Evolutionary conservation across 1,284 basidiomycete genomes (phyloP).

Genomic region (Xanthoconium separans): DNA sequence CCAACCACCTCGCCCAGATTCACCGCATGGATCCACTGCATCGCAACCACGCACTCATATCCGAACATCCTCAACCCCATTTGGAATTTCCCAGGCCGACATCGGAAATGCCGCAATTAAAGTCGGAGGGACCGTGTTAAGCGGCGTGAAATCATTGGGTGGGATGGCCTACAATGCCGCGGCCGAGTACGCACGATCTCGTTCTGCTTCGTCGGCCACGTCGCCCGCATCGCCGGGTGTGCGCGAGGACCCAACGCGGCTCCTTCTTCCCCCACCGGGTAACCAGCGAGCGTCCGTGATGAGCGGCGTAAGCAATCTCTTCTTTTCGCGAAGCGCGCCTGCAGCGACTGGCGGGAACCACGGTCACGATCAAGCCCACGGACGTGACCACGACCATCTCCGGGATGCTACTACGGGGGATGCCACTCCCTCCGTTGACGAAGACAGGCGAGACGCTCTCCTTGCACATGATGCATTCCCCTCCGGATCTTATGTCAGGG

Average conservation of each 20-base stretch:
- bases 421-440: conserved; percentile 14
- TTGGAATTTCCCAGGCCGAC: conserved; percentile 43
- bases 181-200: conserved; percentile 32
- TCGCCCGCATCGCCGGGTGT: conserved; percentile 11
- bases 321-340: conserved; percentile 68
- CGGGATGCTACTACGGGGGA: conserved; percentile 11
- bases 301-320: conserved; percentile 29
- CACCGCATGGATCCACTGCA: conserved; percentile 12
- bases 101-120: conserved; percentile 55
- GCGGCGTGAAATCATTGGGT: conserved; percentile 62
- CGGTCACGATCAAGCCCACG: conserved; percentile 10
- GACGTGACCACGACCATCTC: conserved; percentile 5
- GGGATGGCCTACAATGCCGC: conserved; percentile 62
- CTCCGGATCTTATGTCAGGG: conserved; percentile 44
- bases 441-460: conserved; percentile 7
- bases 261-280: conserved; percentile 15
- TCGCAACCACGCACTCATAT: conserved; percentile 25
- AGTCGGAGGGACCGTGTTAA: conserved; percentile 60
- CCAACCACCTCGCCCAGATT: conserved; percentile 37
- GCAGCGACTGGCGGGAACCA: conserved; percentile 34
- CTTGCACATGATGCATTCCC: neutral
- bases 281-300: conserved; percentile 17
- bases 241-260: conserved; percentile 1
- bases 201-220: conserved; percentile 10
- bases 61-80: conserved; percentile 23